These are phyloP conservation scores for Apiotrichum veenhuisii DNA, from an alignment of 1,284 basidiomycete genomes.

Conservation along the genomic window DNA sequence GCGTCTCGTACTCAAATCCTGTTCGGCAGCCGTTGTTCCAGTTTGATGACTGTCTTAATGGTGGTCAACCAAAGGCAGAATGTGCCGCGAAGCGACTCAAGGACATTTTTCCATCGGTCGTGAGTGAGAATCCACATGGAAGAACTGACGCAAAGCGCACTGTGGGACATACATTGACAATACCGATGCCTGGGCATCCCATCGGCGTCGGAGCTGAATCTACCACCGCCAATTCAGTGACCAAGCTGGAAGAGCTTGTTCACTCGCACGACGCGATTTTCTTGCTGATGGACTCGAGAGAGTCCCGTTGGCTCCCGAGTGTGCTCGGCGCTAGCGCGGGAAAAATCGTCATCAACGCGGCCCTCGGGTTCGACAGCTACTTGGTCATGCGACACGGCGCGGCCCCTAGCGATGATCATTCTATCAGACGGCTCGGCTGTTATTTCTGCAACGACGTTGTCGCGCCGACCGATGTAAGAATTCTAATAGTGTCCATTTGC, in stretches of 20 bases:
- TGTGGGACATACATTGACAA: conserved; percentile 66
- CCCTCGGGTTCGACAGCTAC: conserved; percentile 92
- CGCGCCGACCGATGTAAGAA: conserved; percentile 81
- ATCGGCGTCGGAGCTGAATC: conserved; percentile 60
- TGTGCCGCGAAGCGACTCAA: conserved; percentile 83
- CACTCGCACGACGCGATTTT: conserved; percentile 84
- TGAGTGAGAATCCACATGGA: conserved; percentile 50
- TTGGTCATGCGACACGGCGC: conserved; percentile 92
- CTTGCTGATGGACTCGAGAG: conserved; percentile 95
- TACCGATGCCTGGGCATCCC: conserved; percentile 98
- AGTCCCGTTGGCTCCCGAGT: conserved; percentile 93
- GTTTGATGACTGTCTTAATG: conserved; percentile 88
- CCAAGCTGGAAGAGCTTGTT: conserved; percentile 69
- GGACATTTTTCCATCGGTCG: conserved; percentile 88
- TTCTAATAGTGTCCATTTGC: too few relatives aligned
- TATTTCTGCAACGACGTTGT: conserved; percentile 99
- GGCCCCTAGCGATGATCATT: neutral
- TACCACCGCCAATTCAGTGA: conserved; percentile 57
- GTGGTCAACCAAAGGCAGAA: conserved; percentile 87
- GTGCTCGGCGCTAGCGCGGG: conserved; percentile 75
- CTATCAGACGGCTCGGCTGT: conserved; percentile 63
- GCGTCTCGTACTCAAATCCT: conserved; percentile 93
- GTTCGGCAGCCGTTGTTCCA: conserved; percentile 94
- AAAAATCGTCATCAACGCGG: conserved; percentile 94
- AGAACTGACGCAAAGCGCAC: conserved; percentile 60